These are phyloP conservation scores for Trichoderma koningiopsis DNA, from an alignment of 2,329 filamentous ascomycete species.

Conservation along the genomic window DNA sequence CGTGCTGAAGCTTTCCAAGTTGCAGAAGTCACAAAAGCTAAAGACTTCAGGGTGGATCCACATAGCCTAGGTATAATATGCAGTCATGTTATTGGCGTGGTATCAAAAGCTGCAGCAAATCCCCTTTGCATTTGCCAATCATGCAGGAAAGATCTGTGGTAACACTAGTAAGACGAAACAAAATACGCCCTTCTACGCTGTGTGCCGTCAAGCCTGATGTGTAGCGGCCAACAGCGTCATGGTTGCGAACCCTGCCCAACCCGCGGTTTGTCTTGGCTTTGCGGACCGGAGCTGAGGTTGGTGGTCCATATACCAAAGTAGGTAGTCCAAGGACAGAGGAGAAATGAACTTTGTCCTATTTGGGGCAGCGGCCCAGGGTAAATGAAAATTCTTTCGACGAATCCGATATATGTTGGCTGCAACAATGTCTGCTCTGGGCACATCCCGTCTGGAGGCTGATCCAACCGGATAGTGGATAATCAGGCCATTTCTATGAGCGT, in stretches of 20 bases:
- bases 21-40: conserved; percentile 18
- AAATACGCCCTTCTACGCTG: conserved; percentile 9
- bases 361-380: conserved; percentile 2
- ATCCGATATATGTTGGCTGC: conserved; percentile 13
- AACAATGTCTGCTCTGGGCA: conserved; percentile 19
- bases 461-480: conserved; percentile 11
- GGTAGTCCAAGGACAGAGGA: conserved; percentile 1
- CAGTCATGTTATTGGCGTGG: neutral
- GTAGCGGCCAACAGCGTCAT: neutral
- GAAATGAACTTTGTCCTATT: conserved; percentile 3
- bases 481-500: conserved; percentile 7
- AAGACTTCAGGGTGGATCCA: neutral
- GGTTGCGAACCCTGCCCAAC: neutral
- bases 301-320: neutral
- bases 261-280: neutral
- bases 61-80: neutral
- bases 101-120: conserved; percentile 1
- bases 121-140: conserved; percentile 10
- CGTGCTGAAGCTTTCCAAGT: conserved; percentile 10
- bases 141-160: neutral
- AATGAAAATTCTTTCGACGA: conserved; percentile 11
- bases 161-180: conserved; percentile 10
- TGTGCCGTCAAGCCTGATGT: neutral
- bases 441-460: conserved; percentile 1
- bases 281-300: conserved; percentile 4